Evolutionary conservation across 371 early-diverging fungal species (phyloP), one percentile per base, ranked within the genome.

Genomic region (Entomophthora muscae): DNA sequence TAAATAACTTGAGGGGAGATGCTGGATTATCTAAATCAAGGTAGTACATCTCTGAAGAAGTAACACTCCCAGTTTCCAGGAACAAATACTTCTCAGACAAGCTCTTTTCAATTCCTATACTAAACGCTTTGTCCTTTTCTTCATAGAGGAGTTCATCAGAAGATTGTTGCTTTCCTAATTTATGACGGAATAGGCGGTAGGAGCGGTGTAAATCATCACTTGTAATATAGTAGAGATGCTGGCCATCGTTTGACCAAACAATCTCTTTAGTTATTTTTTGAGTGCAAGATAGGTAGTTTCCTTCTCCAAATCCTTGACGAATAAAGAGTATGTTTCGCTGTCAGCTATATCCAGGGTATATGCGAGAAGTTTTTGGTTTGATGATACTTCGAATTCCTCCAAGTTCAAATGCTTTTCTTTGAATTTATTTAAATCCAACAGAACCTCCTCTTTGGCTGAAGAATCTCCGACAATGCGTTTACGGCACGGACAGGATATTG

Each of bases 101-200:
- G 0, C 73, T 70, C 56, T 78, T 82, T 28, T 74, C 74, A 62
- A 83, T 32, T 1, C 78, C 70, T 29, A 83, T 33, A 56, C 66
- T 78, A 42, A 76, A 83, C 80, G 78, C 80, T 64, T 79, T 77
- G 67, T 83, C 83, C 10, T 52, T n/a, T n/a, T n/a, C n/a, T n/a
- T n/a, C n/a, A n/a, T n/a, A n/a, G n/a, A n/a, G n/a, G n/a, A n/a
- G n/a, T n/a, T n/a, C n/a, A n/a, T n/a, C n/a, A n/a, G n/a, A n/a
- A n/a, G n/a, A n/a, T n/a, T n/a, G n/a, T n/a, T n/a, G n/a, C n/a
- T n/a, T n/a, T n/a, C n/a, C n/a, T n/a, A n/a, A n/a, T n/a, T n/a
- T n/a, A n/a, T n/a, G n/a, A n/a, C n/a, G n/a, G n/a, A n/a, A n/a
- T n/a, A n/a, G n/a, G n/a, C n/a, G n/a, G n/a, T n/a, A n/a, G n/a